These are phyloP conservation scores for Dactylellina drechsleri DNA, from an alignment of 2,329 filamentous ascomycete genomes.

Conservation along the genomic window DNA sequence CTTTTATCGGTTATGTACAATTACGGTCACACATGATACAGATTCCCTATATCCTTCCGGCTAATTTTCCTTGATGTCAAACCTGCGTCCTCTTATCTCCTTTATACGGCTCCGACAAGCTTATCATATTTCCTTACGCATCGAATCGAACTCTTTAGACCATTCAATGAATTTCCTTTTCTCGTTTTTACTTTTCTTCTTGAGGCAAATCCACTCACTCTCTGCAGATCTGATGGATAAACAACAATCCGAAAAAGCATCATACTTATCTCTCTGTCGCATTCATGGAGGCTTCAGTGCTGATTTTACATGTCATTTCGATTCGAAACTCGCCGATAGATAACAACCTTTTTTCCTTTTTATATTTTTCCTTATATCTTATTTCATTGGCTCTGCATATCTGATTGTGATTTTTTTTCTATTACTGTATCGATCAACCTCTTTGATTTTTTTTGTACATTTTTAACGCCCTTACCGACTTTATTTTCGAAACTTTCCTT, in stretches of 20 bases:
- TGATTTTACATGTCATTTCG: conserved; percentile 19
- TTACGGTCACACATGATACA: conserved; percentile 53
- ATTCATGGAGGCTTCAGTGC: conserved; percentile 40
- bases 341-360: conserved; percentile 52
- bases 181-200: conserved; percentile 38
- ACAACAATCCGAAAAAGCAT: conserved; percentile 26
- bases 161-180: conserved; percentile 53
- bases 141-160: conserved; percentile 50
- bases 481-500: conserved; percentile 49
- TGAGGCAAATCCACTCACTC: conserved; percentile 31
- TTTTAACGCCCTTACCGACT: conserved; percentile 49
- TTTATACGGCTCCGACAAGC: conserved; percentile 43
- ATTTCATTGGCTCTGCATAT: conserved; percentile 31
- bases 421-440: conserved; percentile 1
- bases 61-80: conserved; percentile 46
- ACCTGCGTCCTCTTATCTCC: conserved; percentile 21
- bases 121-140: conserved; percentile 50
- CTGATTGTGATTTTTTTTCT: conserved; percentile 1
- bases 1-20: conserved; percentile 53
- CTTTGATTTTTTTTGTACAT: conserved; percentile 21
- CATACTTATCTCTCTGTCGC: conserved; percentile 38
- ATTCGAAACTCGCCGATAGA: conserved; percentile 35
- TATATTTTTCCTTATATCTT: conserved; percentile 53
- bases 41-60: conserved; percentile 30
- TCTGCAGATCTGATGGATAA: conserved; percentile 24